Conservation (phyloP, 768 basidiomycete genomes). For the Pisolithus albus region DNA sequence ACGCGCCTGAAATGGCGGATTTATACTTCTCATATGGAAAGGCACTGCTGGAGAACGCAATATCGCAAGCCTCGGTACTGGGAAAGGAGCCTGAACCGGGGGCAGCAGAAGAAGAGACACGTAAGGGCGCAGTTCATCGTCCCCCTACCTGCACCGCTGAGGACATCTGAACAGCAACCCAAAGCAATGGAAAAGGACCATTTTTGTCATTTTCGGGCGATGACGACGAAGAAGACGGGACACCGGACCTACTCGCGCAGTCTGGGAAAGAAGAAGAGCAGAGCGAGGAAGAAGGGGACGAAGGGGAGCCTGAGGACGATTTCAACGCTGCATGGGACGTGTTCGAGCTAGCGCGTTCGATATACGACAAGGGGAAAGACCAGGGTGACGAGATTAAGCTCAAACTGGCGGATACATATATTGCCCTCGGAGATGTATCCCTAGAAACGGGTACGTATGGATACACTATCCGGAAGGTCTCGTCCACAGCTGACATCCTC, state of each 20-base stretch:
- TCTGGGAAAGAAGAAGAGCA: slow-evolving; percentile 46
- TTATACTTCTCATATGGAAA: slow-evolving; percentile 89
- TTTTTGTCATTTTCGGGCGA: slow-evolving; percentile 81
- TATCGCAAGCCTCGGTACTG: slow-evolving; percentile 77
- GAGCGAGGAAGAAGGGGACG: slow-evolving; percentile 56
- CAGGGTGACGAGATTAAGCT: slow-evolving; percentile 59
- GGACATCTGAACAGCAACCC: slow-evolving; percentile 20
- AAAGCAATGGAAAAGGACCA: slow-evolving; percentile 39
- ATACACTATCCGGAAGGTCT: neutral
- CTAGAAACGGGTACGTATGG: slow-evolving; percentile 79
- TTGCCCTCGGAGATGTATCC: slow-evolving; percentile 91
- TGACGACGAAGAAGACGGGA: slow-evolving; percentile 53
- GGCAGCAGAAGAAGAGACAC: slow-evolving; percentile 36
- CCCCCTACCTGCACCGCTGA: neutral
- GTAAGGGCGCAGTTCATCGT: slow-evolving; percentile 12
- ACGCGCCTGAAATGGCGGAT: slow-evolving; percentile 80
- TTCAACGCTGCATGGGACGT: slow-evolving; percentile 98
- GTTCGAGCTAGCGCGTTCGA: slow-evolving; percentile 85
- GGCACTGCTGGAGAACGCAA: slow-evolving; percentile 88
- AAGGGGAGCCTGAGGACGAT: slow-evolving; percentile 88
- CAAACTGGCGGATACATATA: slow-evolving; percentile 86
- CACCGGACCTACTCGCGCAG: slow-evolving; percentile 61
- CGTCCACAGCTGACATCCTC: neutral
- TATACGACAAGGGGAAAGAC: slow-evolving; percentile 65
- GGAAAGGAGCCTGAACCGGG: slow-evolving; percentile 70